Base-by-base conservation (phyloP, 352 stramenopile species). In the Phytophthora quininea region DNA sequence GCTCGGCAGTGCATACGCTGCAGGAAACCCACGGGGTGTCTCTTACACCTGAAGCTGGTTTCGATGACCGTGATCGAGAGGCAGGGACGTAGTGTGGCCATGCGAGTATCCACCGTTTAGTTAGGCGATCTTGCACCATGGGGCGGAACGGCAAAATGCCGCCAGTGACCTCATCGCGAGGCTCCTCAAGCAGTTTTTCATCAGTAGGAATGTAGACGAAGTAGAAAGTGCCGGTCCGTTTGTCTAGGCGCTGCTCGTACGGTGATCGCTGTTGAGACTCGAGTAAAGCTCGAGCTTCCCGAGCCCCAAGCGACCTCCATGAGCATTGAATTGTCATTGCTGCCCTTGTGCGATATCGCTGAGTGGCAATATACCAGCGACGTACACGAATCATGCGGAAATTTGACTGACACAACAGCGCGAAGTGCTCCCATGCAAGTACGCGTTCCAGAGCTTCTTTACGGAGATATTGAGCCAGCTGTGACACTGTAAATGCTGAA, bases 161-260 rank as follows among this genome's bases (percentile, higher is more conserved):
- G 19, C 83, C 86, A 12, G 62, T 72, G 2, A 66, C 46, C 30
- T 79, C 73, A 51, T 94, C 84, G 4, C 76, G 74, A 24, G 88
- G 88, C 47, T 88, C 80, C 31, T 89, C 74, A 9, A 81, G 31
- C 29, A 93, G 61, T 37, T 82, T 85, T 64, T 93, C 86, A 24
- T 80, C 64, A 11, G 84, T 94, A 29, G 84, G 88, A 0, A 35
- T 74, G 64, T 93, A 91, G 8, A 92, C 69, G 35, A 81, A 92
- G 67, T 74, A 93, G 45, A 92, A 89, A 8, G 62, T 74, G 57
- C 74, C 62, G 5, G 77, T 86, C 42, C 67, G 57, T 51, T 80
- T 74, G 54, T 92, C 86, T 43, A 78, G 78, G 24, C 77, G 69
- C 67, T 94, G 82, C 35, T 93, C 84, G 56, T 92, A 96, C 50